Base-by-base conservation (phyloP, 1,284 basidiomycete species). In the Rhodotorula sp. region DNA sequence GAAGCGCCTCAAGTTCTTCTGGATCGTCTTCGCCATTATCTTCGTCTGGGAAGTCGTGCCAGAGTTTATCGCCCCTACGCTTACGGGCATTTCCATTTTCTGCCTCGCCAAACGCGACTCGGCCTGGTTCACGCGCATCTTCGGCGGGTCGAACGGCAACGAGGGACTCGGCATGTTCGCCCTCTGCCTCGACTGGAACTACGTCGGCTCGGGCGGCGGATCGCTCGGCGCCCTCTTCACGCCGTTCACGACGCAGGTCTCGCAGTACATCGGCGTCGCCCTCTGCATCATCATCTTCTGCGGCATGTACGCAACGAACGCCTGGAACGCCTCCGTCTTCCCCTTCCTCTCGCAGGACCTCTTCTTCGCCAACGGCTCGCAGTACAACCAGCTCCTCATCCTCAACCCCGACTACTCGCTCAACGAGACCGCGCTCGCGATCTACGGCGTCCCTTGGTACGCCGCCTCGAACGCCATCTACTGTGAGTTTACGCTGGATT, bases 331-430 rank as follows among this genome's bases (percentile, higher is more conserved):
- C 32, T 39, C 47, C 61, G 77, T 78, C 1, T 87, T 85, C 79
- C 87, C 87, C 0, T 87, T 88, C 84, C 81, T 88, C 36, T 87
- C 86, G 0, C 86, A 73, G 51, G 39, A 86, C 0, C 83, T 88
- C 34, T 88, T 88, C 78, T 82, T 83, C 29, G 75, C 80, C 19
- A 84, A 87, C 74, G 87, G 87, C 32, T 83, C 84, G 0, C 74
- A 83, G 22, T 88, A 74, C 62, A 67, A 69, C 59, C 87, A 88
- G 77, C 61, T 48, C 32, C 19, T 47, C 20, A 94, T 95, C 75
- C 82, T 95, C 55, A 94, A 92, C 78, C 90, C 91, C 20, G 92
- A 94, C 0, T 81, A 94, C 47, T 90, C 91, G 66, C 84, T 95
- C 64, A 93, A 91, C 78, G 87, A 87, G 30, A 93, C 70, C n/a